Evolutionary conservation across 495 filamentous ascomycete genomes (phyloP).

Genomic region (Friedmanniomyces simplex): DNA sequence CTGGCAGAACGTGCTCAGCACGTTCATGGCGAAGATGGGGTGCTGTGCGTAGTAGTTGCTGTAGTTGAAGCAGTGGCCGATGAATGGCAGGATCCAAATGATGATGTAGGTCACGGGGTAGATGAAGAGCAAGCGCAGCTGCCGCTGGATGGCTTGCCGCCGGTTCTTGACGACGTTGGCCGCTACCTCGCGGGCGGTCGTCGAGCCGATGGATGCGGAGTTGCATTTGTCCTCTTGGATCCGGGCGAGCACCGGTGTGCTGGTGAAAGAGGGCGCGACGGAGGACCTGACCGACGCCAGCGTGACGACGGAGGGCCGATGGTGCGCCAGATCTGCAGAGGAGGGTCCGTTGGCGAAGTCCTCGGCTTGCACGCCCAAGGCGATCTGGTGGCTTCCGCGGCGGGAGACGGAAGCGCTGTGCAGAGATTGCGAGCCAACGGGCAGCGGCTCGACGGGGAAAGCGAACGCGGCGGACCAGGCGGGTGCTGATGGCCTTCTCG

Average conservation of each 20-base stretch:
- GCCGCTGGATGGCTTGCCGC: slow-evolving; percentile 45
- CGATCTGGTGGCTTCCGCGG: slow-evolving; percentile 9
- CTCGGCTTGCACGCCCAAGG: slow-evolving; percentile 1
- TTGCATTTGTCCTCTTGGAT: slow-evolving; percentile 8
- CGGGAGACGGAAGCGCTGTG: slow-evolving; percentile 1
- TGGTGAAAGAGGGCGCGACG: background rate
- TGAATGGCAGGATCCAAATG: slow-evolving; percentile 63
- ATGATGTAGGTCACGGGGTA: slow-evolving; percentile 62
- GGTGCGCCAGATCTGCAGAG: background rate
- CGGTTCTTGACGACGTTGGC: slow-evolving; percentile 3
- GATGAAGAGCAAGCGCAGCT: slow-evolving; percentile 58
- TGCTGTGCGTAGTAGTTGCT: slow-evolving; percentile 40
- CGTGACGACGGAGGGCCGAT: slow-evolving; percentile 10
- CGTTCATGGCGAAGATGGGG: slow-evolving; percentile 43
- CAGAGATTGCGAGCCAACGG: background rate
- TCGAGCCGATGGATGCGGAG: background rate
- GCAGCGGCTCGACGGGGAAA: background rate
- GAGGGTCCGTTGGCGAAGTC: slow-evolving; percentile 7
- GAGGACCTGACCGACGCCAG: background rate
- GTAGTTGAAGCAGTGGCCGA: slow-evolving; percentile 50
- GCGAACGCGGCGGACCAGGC: slow-evolving; percentile 9
- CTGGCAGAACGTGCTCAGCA: slow-evolving; percentile 46
- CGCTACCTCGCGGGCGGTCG: background rate
- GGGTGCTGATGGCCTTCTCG: slow-evolving; percentile 1
- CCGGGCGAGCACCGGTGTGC: background rate